phyloP scores from a whole-genome alignment of 345 rosid genomes.

The Citrus hindsii region DNA sequence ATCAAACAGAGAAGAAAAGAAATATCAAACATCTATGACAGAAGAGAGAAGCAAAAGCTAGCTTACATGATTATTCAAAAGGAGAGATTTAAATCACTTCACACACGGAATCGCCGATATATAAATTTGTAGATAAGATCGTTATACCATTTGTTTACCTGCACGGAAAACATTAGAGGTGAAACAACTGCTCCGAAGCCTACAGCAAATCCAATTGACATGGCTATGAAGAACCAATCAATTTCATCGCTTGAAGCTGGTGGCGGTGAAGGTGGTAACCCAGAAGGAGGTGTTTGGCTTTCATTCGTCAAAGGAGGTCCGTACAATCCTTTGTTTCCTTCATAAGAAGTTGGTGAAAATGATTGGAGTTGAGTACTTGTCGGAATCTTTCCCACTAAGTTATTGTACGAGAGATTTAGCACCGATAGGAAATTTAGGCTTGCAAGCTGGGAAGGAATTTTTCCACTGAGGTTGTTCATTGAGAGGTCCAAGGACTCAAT shows the following conservation, averaged over 20 bases:
- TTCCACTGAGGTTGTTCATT: too few species aligned
- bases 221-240: background rate
- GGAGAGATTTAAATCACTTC: background rate
- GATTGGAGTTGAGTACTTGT: too few species aligned
- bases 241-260: background rate
- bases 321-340: background rate
- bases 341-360: too few species aligned
- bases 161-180: conserved; percentile 25
- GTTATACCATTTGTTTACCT: conserved; percentile 3
- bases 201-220: conserved; percentile 10
- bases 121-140: conserved; percentile 32
- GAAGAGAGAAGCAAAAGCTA: too few species aligned
- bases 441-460: conserved; percentile 2
- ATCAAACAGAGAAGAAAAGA: too few species aligned
- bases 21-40: too few species aligned
- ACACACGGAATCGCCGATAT: background rate
- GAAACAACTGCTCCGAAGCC: conserved; percentile 42
- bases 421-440: conserved; percentile 23
- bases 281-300: background rate
- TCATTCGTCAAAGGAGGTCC: background rate
- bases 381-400: background rate
- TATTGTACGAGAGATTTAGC: conserved; percentile 36
- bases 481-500: too few species aligned
- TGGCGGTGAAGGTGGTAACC: background rate
- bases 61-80: too few species aligned